A percentile compares a stretch with the other conserved stretches of the same genome.
Evolutionary conservation across 306 rosid species (phyloP).

Genomic region (Mimosa bimucronata): DNA sequence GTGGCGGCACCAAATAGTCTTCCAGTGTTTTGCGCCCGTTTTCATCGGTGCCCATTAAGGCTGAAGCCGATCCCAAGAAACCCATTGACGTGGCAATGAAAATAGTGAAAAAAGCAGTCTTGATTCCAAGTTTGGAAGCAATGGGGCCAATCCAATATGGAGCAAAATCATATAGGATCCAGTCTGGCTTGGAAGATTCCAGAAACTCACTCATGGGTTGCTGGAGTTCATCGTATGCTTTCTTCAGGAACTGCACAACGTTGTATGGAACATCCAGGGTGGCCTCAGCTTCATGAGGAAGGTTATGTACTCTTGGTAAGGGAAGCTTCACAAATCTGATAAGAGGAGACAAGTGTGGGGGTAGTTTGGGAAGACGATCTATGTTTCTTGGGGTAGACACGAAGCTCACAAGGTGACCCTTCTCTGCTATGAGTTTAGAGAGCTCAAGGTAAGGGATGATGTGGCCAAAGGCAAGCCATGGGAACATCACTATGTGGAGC

Average conservation of each 20-base stretch:
- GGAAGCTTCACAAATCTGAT: constrained; percentile 40
- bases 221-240: constrained; percentile 28
- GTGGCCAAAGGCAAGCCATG: constrained; percentile 7
- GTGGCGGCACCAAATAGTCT: constrained; percentile 19
- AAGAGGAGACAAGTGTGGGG: constrained; percentile 12
- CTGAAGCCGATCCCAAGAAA: background rate
- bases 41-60: background rate
- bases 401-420: constrained; percentile 51
- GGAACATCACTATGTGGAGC: constrained; percentile 10
- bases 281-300: constrained; percentile 44
- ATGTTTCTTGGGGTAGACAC: constrained; percentile 53
- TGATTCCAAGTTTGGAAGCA: constrained; percentile 20
- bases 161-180: constrained; percentile 37
- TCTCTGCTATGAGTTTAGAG: constrained; percentile 44
- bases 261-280: constrained; percentile 37
- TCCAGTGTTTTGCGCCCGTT: constrained; percentile 20
- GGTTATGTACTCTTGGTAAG: constrained; percentile 6
- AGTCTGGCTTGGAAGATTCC: constrained; percentile 36
- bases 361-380: constrained; percentile 47
- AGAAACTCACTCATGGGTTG: background rate
- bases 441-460: constrained; percentile 48
- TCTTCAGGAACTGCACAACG: constrained; percentile 35
- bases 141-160: constrained; percentile 35
- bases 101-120: constrained; percentile 34
- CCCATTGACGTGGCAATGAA: background rate